Evolutionary conservation across 2,329 filamentous ascomycete genomes (phyloP), one percentile per base, ranked within the genome.

Genomic region (Fusarium kyushuense): DNA sequence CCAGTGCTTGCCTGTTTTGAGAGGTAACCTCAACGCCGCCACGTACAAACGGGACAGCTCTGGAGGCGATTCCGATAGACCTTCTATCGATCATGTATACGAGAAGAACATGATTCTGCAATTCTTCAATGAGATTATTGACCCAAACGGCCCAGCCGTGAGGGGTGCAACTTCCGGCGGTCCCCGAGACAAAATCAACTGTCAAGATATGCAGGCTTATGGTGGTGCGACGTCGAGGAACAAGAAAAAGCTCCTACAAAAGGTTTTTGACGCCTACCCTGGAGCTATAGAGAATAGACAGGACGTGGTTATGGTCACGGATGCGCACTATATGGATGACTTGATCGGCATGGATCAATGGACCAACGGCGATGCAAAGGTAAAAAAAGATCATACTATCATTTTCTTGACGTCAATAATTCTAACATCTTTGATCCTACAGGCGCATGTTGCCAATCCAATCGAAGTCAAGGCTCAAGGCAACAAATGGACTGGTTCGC

Each of bases 81-180:
- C n/a, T n/a, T n/a, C n/a, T n/a, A n/a, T n/a, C n/a, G n/a, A 69
- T 23, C 66, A 67, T 14, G 38, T 65, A 1, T 69, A 53, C 2
- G 66, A 67, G 30, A 69, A 69, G 60, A 65, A 45, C 8, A 61
- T 56, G 48, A 40, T 69, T 0, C 30, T 42, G 21, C 54, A 69
- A 7, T 69, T 52, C 13, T 65, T 58, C n/a, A 17, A 0, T 0
- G 13, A 21, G 1, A 68, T 68, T 11, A 21, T 66, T 6, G 36
- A 63, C 13, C 17, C n/a, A 1, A 36, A 8, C 0, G 30, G 23
- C 6, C 4, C 33, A 1, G 30, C 21, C 12, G 27, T 65, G 5
- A 25, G 27, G 10, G 53, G 43, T 2, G 10, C 12, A 1, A 29
- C 29, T n/a, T 14, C 25, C 0, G 43, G 43, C 6, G 32, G n/a